Evolutionary conservation across 306 rosid species (phyloP).

Genomic region (Phaseolus lunatus): DNA sequence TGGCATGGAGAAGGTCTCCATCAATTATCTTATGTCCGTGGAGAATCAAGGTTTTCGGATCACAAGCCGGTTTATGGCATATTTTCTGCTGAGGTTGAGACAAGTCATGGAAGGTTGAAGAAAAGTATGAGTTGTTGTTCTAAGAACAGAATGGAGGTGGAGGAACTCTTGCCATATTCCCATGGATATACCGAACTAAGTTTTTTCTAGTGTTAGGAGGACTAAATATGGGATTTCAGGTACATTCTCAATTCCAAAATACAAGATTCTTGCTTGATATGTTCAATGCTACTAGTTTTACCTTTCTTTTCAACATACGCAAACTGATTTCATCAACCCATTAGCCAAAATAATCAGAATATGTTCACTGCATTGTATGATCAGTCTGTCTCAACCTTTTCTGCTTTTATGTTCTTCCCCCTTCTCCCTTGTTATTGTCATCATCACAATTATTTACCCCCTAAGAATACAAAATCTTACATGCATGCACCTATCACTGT

Average conservation of each 20-base stretch:
- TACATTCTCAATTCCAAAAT: slow-evolving; percentile 38
- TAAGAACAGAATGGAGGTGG: slow-evolving; percentile 82
- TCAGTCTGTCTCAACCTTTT: slow-evolving; percentile 32
- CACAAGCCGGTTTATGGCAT: slow-evolving; percentile 94
- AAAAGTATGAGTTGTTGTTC: slow-evolving; percentile 89
- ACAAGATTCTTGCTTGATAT: slow-evolving; percentile 32
- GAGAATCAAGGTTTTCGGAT: slow-evolving; percentile 95
- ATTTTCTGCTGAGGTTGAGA: slow-evolving; percentile 97
- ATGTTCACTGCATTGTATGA: slow-evolving; percentile 43
- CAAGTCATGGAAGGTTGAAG: slow-evolving; percentile 79
- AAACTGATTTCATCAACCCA: slow-evolving; percentile 34
- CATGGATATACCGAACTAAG: slow-evolving; percentile 93
- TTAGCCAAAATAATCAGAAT: slow-evolving; percentile 42
- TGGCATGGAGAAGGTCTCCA: slow-evolving; percentile 99
- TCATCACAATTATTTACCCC: neutral
- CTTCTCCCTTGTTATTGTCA: neutral
- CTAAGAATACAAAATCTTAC: slow-evolving; percentile 41
- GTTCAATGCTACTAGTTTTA: slow-evolving; percentile 23
- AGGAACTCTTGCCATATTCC: slow-evolving; percentile 90
- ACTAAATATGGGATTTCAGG: slow-evolving; percentile 51
- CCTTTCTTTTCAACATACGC: slow-evolving; percentile 38
- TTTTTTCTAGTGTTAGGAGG: slow-evolving; percentile 71
- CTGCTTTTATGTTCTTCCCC: slow-evolving; percentile 42
- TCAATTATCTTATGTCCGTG: slow-evolving; percentile 94
- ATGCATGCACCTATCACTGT: slow-evolving; percentile 43